Evolutionary conservation across 2,329 filamentous ascomycete species (phyloP).

Genomic region (Rosellinia necatrix): DNA sequence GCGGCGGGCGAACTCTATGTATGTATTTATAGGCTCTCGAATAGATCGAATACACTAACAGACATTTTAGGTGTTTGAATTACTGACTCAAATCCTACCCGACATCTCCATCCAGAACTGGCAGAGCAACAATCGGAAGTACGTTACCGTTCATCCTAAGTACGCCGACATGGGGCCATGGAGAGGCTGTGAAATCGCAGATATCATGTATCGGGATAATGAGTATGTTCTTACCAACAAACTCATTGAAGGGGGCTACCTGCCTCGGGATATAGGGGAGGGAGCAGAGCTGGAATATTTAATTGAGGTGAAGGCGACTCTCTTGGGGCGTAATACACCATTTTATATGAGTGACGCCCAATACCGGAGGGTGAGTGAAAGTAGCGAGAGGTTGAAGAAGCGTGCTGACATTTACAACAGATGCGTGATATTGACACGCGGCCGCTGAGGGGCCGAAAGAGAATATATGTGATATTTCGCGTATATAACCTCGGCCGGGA

Average conservation of each 20-base stretch:
- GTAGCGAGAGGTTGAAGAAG: too few species aligned
- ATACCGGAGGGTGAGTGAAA: too few species aligned
- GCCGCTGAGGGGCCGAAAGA: too few species aligned
- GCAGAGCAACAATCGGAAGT: slow-evolving; percentile 53
- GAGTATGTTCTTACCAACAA: slow-evolving; percentile 41
- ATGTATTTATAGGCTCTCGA: too few species aligned
- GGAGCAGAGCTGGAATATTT: slow-evolving; percentile 45
- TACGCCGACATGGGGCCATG: slow-evolving; percentile 49
- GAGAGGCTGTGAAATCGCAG: slow-evolving; percentile 50
- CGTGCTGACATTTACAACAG: too few species aligned
- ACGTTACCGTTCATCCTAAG: slow-evolving; percentile 44
- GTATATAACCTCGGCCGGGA: too few species aligned
- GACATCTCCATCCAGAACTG: slow-evolving; percentile 49
- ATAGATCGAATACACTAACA: slow-evolving; percentile 33
- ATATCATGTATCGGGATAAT: slow-evolving; percentile 51
- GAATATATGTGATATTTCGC: too few species aligned
- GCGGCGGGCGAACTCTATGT: slow-evolving; percentile 32
- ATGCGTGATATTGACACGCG: too few species aligned
- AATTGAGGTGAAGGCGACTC: slow-evolving; percentile 58
- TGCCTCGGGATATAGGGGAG: slow-evolving; percentile 36
- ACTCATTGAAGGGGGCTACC: slow-evolving; percentile 43
- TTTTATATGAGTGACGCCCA: slow-evolving; percentile 55
- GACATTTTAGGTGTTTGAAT: slow-evolving; percentile 47
- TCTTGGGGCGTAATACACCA: slow-evolving; percentile 41
- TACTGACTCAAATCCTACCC: slow-evolving; percentile 42